Conservation (phyloP, 306 rosid species). For the Cicer yamashitae region DNA sequence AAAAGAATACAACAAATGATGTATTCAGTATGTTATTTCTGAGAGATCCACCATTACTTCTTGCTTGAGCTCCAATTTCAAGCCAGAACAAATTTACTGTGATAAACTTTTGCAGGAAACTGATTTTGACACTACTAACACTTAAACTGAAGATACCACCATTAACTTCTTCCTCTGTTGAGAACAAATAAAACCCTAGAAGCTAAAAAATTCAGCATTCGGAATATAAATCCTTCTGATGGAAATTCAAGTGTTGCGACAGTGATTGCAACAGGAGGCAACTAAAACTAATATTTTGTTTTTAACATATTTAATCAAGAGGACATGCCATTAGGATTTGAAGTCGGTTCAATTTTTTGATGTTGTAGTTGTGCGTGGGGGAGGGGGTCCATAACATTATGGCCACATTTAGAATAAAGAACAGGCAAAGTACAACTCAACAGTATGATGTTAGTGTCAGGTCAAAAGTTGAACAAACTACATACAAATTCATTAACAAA, state of each 20-base stretch:
- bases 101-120: slow-evolving; percentile 14
- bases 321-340: slow-evolving; percentile 6
- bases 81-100: not conserved
- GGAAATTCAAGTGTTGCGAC: not conserved
- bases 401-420: slow-evolving; percentile 19
- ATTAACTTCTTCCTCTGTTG: slow-evolving; percentile 17
- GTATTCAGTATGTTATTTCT: not conserved
- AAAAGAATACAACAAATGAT: slow-evolving; percentile 22
- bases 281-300: not conserved
- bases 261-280: not conserved
- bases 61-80: slow-evolving; percentile 36
- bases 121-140: slow-evolving; percentile 18
- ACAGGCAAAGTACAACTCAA: slow-evolving; percentile 9
- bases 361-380: not conserved
- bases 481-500: slow-evolving; percentile 22
- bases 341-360: not conserved
- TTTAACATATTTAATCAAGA: not conserved
- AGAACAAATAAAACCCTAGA: slow-evolving; percentile 24
- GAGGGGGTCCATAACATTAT: not conserved
- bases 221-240: not conserved
- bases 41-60: slow-evolving; percentile 27
- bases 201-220: not conserved
- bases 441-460: not conserved
- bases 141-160: slow-evolving; percentile 8
- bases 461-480: slow-evolving; percentile 16